Evolutionary conservation across 2,329 filamentous ascomycete genomes (phyloP).

Genomic region (Hypoxylon sp.): DNA sequence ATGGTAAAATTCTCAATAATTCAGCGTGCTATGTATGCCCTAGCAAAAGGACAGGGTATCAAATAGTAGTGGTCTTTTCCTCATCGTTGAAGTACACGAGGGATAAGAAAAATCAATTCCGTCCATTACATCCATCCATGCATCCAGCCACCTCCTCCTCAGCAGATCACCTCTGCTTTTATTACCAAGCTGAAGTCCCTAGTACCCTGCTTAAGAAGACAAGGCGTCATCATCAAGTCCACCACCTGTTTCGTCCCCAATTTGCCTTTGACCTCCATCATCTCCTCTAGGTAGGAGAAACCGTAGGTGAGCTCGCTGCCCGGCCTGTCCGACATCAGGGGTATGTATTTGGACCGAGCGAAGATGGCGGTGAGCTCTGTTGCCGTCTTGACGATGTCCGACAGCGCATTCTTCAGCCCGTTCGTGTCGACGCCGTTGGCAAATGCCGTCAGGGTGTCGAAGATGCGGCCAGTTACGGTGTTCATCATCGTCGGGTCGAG

Average conservation of each 20-base stretch:
- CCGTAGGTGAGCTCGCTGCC: conserved; percentile 38
- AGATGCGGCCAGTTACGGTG: conserved; percentile 32
- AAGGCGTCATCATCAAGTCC: conserved; percentile 44
- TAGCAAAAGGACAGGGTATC: conserved; percentile 17
- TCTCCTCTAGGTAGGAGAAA: conserved; percentile 32
- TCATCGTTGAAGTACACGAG: conserved; percentile 1
- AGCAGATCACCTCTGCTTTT: conserved; percentile 45
- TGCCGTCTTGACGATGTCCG: conserved; percentile 35
- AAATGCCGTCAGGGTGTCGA: conserved; percentile 33
- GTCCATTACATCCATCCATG: neutral
- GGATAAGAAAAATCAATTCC: conserved; percentile 1
- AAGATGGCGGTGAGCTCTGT: conserved; percentile 38
- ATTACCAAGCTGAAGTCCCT: conserved; percentile 40
- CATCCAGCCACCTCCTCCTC: conserved; percentile 1
- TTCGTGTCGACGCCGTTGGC: conserved; percentile 20
- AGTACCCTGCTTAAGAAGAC: conserved; percentile 39
- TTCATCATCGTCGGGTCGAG: conserved; percentile 32
- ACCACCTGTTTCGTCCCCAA: conserved; percentile 35
- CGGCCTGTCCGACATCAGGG: conserved; percentile 42
- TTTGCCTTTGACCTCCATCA: conserved; percentile 40
- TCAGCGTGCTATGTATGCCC: too few species aligned
- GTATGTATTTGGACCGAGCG: conserved; percentile 31
- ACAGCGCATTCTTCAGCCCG: conserved; percentile 24
- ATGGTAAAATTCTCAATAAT: conserved; percentile 7
- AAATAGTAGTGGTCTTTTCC: neutral